phyloP scores from a whole-genome alignment of 1,284 basidiomycete species.

The Ceratobasidium sp. region DNA sequence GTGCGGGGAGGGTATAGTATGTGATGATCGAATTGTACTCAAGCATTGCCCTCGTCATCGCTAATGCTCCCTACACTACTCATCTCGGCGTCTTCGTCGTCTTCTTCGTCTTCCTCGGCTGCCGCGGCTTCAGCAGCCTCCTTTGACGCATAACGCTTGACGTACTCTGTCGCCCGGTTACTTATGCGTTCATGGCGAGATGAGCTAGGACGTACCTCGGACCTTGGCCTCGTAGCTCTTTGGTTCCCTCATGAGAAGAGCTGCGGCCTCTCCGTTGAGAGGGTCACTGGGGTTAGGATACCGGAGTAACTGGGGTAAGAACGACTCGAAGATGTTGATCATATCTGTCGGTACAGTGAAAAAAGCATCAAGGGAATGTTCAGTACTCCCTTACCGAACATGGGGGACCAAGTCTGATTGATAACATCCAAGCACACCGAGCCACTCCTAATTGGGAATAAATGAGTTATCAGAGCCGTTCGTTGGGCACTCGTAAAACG shows the following conservation, averaged over 20 bases:
- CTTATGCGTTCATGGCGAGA: not conserved
- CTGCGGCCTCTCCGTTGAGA: constrained; percentile 95
- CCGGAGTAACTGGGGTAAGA: constrained; percentile 92
- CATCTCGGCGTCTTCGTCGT: constrained; percentile 78
- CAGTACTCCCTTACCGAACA: constrained; percentile 76
- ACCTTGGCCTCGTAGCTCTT: constrained; percentile 93
- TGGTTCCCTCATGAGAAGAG: constrained; percentile 93
- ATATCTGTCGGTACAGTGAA: constrained; percentile 68
- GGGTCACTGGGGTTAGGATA: constrained; percentile 99
- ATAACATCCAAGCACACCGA: constrained; percentile 96
- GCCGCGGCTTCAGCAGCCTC: constrained; percentile 73
- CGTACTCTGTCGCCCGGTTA: constrained; percentile 67
- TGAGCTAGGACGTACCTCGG: constrained; percentile 65
- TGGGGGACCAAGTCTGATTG: constrained; percentile 99
- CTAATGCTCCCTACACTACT: constrained; percentile 89
- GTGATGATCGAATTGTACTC: too few relatives aligned
- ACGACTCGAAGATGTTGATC: constrained; percentile 99
- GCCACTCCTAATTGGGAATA: constrained; percentile 67
- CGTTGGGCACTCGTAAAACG: constrained; percentile 40
- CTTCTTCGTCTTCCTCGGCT: constrained; percentile 67
- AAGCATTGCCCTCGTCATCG: constrained; percentile 57
- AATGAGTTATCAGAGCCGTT: not conserved
- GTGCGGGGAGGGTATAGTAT: constrained; percentile 38
- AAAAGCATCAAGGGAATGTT: constrained; percentile 40
- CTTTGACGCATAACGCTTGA: constrained; percentile 81